Percentiles rank a stretch among this genome's conserved stretches.
phyloP scores from a whole-genome alignment of 148 eudicot species.

The Silene latifolia region DNA sequence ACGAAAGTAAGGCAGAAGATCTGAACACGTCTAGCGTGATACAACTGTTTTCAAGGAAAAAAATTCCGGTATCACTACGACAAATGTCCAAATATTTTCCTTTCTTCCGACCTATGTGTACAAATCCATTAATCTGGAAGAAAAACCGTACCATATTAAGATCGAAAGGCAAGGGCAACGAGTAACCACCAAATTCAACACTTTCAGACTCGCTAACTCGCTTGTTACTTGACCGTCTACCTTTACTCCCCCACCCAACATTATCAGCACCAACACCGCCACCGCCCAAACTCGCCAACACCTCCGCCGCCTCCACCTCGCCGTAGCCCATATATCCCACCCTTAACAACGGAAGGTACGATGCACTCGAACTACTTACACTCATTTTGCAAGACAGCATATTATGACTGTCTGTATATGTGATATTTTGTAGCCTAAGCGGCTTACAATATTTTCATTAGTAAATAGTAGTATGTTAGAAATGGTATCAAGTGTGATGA shows the following conservation, averaged over 20 bases:
- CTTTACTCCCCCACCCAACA: constrained; percentile 27
- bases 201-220: constrained; percentile 7
- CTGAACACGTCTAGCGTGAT: too few relatives aligned
- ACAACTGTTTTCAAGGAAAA: too few relatives aligned
- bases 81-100: too few relatives aligned
- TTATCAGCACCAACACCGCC: neutral
- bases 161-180: constrained; percentile 35
- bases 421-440: neutral
- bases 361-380: constrained; percentile 5
- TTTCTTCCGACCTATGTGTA: too few relatives aligned
- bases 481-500: too few relatives aligned
- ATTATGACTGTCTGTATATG: too few relatives aligned
- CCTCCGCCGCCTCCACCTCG: constrained; percentile 53
- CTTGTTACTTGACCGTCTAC: constrained; percentile 16
- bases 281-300: constrained; percentile 32
- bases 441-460: neutral
- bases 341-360: too few relatives aligned
- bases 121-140: too few relatives aligned
- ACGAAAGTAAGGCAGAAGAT: too few relatives aligned
- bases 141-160: constrained; percentile 31
- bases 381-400: neutral
- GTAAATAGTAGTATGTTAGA: neutral
- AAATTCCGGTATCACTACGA: too few relatives aligned
- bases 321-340: constrained; percentile 7
- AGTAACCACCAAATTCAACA: neutral